Percentiles rank a stretch among this genome's conserved stretches.
phyloP scores from a whole-genome alignment of 2,329 filamentous ascomycete species.

The Cytospora paraplurivora region DNA sequence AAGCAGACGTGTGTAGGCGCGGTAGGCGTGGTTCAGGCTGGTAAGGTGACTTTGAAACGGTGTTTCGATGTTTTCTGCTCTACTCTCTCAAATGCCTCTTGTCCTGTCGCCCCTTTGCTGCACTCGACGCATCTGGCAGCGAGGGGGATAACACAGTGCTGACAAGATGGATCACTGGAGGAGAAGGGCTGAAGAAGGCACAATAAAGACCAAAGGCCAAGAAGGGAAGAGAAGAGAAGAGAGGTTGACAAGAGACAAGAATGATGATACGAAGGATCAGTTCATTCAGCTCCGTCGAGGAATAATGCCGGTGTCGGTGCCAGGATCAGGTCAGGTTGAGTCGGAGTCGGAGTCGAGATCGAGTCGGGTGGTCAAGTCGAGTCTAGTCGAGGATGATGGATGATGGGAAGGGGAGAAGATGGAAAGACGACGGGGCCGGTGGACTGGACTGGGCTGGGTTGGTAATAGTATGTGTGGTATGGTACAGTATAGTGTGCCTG shows the following conservation, averaged over 20 bases:
- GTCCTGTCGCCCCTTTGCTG: constrained; percentile 10
- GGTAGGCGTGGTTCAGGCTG: background rate
- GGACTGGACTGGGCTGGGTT: background rate
- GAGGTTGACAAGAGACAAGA: background rate
- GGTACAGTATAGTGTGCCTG: no score
- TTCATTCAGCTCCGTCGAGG: constrained; percentile 9
- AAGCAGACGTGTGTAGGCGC: constrained; percentile 6
- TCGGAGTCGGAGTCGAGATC: background rate
- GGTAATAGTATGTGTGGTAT: no score
- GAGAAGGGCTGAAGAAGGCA: background rate
- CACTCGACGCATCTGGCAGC: constrained; percentile 21
- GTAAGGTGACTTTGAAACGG: background rate
- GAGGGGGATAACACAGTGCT: constrained; percentile 5
- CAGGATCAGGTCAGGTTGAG: background rate
- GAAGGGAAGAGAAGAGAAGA: background rate
- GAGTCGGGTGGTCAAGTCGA: background rate
- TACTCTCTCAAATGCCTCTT: constrained; percentile 7
- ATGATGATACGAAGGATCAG: background rate
- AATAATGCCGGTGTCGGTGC: background rate
- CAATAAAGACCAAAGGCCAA: background rate
- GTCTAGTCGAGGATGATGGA: background rate
- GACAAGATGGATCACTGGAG: constrained; percentile 9
- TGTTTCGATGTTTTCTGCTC: constrained; percentile 14
- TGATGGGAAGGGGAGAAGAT: constrained; percentile 2
- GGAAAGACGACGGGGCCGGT: background rate